Evolutionary conservation across 2,329 filamentous ascomycete genomes (phyloP), one percentile per base, ranked within the genome.

Genomic region (Pyricularia sp.): DNA sequence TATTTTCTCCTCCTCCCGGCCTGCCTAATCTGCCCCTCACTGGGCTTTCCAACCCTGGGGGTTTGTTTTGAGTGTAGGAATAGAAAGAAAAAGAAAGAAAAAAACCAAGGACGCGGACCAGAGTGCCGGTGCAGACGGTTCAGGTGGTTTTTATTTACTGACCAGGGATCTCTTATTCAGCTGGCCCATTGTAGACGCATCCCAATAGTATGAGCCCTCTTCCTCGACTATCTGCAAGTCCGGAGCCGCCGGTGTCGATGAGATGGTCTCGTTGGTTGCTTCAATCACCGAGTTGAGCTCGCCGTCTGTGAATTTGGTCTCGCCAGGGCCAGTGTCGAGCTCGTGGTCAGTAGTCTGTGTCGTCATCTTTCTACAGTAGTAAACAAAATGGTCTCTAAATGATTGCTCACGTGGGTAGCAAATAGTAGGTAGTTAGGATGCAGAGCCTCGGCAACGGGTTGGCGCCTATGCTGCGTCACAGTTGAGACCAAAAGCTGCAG

Each of bases 131-230:
- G 26, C 33, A 6, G n/a, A 50, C 55, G 36, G 59, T 42, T 14
- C 42, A 68, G 30, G 36, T 50, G 30, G 30, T 26, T 63, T 67
- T 36, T 9, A 33, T 14, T 26, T 74, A 84, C 85, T 79, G 73
- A 88, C 85, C 76, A 81, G 79, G 72, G 86, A 87, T 69, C 81
- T 78, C 72, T 83, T 76, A 73, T 83, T 88, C 68, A 88, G 77
- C 69, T 84, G 81, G 70, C 85, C 82, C 86, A 88, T 88, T 72
- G 82, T 84, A 70, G 81, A 77, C 64, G 82, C 80, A 79, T 88
- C 84, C 80, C 86, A 88, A 76, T 88, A 88, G 68, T 82, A 78
- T 61, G 85, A 84, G 61, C 78, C 80, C 71, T 79, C 75, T 67
- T 76, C 69, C 68, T 71, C 66, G 64, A 69, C 69, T 25, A 25